Base-by-base conservation (phyloP, 2,329 filamentous ascomycete genomes). In the Cadophora sp. region DNA sequence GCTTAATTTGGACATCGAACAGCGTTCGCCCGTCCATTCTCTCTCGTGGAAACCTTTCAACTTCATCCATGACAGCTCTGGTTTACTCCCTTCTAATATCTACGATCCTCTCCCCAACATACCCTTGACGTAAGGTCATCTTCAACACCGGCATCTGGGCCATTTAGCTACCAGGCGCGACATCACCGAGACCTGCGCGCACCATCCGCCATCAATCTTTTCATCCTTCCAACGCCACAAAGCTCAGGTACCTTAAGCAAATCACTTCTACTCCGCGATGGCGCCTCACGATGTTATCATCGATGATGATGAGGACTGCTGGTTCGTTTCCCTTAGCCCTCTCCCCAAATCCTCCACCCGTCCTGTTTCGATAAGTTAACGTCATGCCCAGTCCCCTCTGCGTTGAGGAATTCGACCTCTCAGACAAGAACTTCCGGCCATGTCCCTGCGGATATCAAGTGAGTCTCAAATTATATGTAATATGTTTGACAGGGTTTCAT, bases 381-480 rank as follows among this genome's bases (percentile, higher is more conserved):
- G 26, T 56, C 1, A 22, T 48, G 16, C 22, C 31, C 19, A 99
- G 96, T 81, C 96, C 96, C 74, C 91, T 99, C 72, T 99, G 96
- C 80, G 97, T 99, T 78, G 96, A 99, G 83, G 97, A 99, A 83
- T 97, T 99, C 79, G 97, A 99, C 81, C 89, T 99, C 62, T 97
- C 94, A 51, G 96, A 99, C 84, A 92, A 93, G 80, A 97, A 97
- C 82, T 99, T 99, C 81, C 90, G 91, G 77, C 96, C 96, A 73
- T 99, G 96, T 84, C 95, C 95, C 67, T 99, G 96, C 79, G 96
- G 96, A 70, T 99, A 99, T 78, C 95, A 98, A 89, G 95, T 97
- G 87, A 71, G 85, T 66, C 31, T 43, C 3, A n/a, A 51, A 9
- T 26, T 6, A 8, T 12, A 50, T 27, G 19, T 24, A 11, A 29